Evolutionary conservation across 1,139 yeast species (phyloP), one percentile per base, ranked within the genome.

Genomic region (Hanseniaspora uvarum): DNA sequence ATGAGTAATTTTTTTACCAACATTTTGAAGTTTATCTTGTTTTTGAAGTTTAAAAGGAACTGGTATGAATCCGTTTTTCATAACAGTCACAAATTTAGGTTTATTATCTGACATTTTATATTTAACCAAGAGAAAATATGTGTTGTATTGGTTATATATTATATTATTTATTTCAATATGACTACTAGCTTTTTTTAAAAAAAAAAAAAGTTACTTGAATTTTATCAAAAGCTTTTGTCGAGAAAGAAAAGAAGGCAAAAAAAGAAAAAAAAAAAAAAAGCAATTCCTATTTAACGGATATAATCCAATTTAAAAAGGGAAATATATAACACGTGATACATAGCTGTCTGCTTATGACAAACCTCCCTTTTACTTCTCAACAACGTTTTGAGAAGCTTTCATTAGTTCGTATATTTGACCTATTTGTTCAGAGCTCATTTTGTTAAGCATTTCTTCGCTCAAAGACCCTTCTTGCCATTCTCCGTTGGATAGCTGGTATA

Each of bases 351-450:
- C n/a, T n/a, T 33, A 33, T n/a, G n/a, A n/a, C 5, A 26, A 26
- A 6, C 28, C 5, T 26, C 8, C 28, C 8, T 6, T 12, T 30
- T 31, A 44, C 31, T 44, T 44, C 14, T 34, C 24, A 12, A 28
- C 36, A n/a, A 59, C 52, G 10, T 63, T 58, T 51, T 68, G 67
- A 0, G 87, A 78, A 52, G 83, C 86, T 59, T 75, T 78, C 87
- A 80, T 83, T 68, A 74, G 73, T 66, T 78, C 87, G 68, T 83
- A 81, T 23, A 83, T 67, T 67, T 89, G 98, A n/a, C 83, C 82
- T 39, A 89, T 77, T 69, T 92, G 97, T 61, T 92, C 96, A 10
- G 94, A 94, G 33, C 86, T 80, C 92, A 92, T 79, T 66, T 84
- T 85, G 56, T 82, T 85, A 59, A 92, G 72, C 56, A 83, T 82